A percentile compares a stretch with the other conserved stretches of the same genome.
Evolutionary conservation across 441 rosid species (phyloP).

Genomic region (Gossypium schwendimanii): DNA sequence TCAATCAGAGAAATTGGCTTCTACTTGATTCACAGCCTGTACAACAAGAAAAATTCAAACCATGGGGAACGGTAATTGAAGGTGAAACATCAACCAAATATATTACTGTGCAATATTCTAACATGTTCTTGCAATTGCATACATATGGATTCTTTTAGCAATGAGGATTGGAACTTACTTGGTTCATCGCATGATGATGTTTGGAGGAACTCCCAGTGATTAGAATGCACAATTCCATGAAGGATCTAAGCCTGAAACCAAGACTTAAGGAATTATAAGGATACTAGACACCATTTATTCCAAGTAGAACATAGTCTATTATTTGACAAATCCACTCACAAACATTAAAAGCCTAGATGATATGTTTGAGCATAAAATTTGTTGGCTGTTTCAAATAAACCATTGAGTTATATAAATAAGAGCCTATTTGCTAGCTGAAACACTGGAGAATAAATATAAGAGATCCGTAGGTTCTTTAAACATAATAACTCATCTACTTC

Average conservation of each 20-base stretch:
- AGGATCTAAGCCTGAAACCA: slow-evolving; percentile 68
- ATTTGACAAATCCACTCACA: neutral
- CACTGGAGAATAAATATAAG: neutral
- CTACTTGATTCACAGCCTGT: neutral
- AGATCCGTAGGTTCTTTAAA: neutral
- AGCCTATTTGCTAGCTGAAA: neutral
- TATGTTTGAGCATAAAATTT: neutral
- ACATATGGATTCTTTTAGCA: neutral
- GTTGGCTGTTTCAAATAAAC: neutral
- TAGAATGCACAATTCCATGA: slow-evolving; percentile 90
- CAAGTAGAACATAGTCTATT: neutral
- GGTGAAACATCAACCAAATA: neutral
- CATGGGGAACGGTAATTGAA: neutral
- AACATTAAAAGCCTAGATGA: slow-evolving; percentile 2
- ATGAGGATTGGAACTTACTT: slow-evolving; percentile 35
- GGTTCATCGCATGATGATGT: slow-evolving; percentile 37
- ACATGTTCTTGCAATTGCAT: neutral
- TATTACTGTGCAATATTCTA: neutral
- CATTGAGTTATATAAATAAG: neutral
- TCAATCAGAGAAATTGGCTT: neutral
- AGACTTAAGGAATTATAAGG: slow-evolving; percentile 1
- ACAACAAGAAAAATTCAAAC: neutral
- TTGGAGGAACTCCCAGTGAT: slow-evolving; percentile 66
- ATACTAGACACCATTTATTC: slow-evolving; percentile 8
- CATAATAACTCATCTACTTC: neutral